Base-by-base conservation (phyloP, 1,284 basidiomycete species). In the Sanghuangporus sanghuang region DNA sequence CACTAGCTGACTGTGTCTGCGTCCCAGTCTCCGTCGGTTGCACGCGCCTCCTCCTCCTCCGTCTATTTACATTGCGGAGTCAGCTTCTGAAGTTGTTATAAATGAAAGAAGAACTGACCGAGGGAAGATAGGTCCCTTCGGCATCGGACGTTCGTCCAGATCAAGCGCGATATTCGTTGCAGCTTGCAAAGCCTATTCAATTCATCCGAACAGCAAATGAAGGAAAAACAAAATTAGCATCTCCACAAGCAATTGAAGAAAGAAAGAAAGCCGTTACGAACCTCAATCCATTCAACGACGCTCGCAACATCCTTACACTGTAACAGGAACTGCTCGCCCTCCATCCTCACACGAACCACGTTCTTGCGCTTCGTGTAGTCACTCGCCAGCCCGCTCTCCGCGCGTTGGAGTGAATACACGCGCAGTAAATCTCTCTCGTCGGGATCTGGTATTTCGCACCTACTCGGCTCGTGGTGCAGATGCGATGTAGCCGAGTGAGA, bases 221-320 rank as follows among this genome's bases (percentile, higher is more conserved):
- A 32, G 27, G 4, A 32, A 42, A 42, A 27, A 42, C 18, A 16
- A 39, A 6, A 7, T 56, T 7, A 56, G 39, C 12, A 59, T 48
- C 18, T 67, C 66, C 9, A 27, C 62, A 57, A 23, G 16, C 44
- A 35, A 32, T 5, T 3, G 27, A 32, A 32, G 2, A 32, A 52
- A 63, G 62, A 57, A 63, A 32, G 59, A 48, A 23, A 39, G 3
- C 66, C 56, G 64, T 56, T 57, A 42, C 52, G 39, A 73, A 92
- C 95, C 87, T 99, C 96, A 69, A 99, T 96, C 94, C 96, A 96
- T 68, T 93, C 87, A 52, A 99, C 93, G 8, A 97, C 94, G 53
- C 88, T 86, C 42, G 86, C 82, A 53, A 96, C 90, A 73, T 93
- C 90, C 60, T 84, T 86, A 2, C 93, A 93, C 77, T 99, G 97